Base-by-base conservation (phyloP, 1,139 yeast species). In the Groenewaldozyma auringiensis region DNA sequence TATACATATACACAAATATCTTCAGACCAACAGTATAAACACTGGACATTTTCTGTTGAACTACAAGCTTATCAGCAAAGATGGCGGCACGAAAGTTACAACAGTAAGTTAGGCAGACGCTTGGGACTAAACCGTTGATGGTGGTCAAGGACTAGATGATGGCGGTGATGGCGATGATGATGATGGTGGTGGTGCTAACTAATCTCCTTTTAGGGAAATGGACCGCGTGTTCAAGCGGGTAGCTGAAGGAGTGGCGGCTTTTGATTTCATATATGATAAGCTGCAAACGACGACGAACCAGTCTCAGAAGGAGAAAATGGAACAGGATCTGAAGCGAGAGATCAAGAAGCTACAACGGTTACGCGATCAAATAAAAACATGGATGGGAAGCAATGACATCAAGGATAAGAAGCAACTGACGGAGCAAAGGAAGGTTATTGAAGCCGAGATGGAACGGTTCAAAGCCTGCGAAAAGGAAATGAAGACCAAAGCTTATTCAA, bases 191-290 rank as follows among this genome's bases (percentile, higher is more conserved):
- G 6, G 21, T 22, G 27, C 48, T 48, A 41, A 42, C 42, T 21
- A 21, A n/a, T n/a, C n/a, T n/a, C n/a, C n/a, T 11, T 16, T 1
- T 32, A 49, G 70, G 67, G 99, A 94, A 72, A 87, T 92, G 66
- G 99, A 94, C 68, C 87, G 92, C 63, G 88, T 89, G 62, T 83
- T 89, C 72, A 92, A 92, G 67, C 88, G 94, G 66, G 95, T 92
- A 48, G 77, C 82, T 49, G 97, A 92, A 70, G 97, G 97, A n/a
- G 76, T 92, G 41, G 79, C 79, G 45, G 83, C 81, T 50, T 94
- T 92, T 62, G 96, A 92, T 63, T 81, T 77, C 46, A 81, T 86
- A 40, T 86, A 89, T 62, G 95, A 87, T 38, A 92, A 92, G 67
- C 78, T 92, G 41, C 83, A 82, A 64, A 74, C 76, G 47, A 79